Conservation (phyloP, 257 asterid genomes). For the Scutellaria baicalensis region DNA sequence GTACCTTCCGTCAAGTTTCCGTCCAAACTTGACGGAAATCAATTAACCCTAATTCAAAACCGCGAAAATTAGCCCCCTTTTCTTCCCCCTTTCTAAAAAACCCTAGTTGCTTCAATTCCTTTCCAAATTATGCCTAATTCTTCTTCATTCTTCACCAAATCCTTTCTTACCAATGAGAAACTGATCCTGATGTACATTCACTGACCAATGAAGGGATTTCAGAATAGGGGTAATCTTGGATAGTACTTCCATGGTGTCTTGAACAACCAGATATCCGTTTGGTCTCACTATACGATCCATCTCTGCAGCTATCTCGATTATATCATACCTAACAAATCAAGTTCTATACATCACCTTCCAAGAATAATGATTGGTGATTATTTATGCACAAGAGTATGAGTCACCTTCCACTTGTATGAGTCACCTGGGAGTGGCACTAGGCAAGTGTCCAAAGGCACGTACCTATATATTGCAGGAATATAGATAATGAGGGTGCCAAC, state of each 20-base stretch:
- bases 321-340: conserved; percentile 59
- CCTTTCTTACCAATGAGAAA: conserved; percentile 80
- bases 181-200: conserved; percentile 52
- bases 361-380: too few species aligned
- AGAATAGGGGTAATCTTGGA: conserved; percentile 44
- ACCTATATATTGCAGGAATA: conserved; percentile 44
- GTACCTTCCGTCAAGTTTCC: too few species aligned
- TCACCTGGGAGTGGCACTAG: conserved; percentile 44
- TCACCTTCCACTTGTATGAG: conserved; percentile 49
- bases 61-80: too few species aligned
- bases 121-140: too few species aligned
- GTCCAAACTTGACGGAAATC: too few species aligned
- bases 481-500: background rate
- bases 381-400: background rate
- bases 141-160: too few species aligned
- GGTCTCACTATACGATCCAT: conserved; percentile 85
- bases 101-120: too few species aligned
- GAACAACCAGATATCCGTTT: conserved; percentile 74
- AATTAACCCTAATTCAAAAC: too few species aligned
- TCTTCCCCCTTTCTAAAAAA: too few species aligned
- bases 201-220: conserved; percentile 77
- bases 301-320: conserved; percentile 69
- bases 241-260: conserved; percentile 55
- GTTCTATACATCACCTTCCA: background rate
- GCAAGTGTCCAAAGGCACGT: conserved; percentile 67